Conservation (phyloP, 192 early-diverging fungal genomes). For the Mortierella alpina region DNA sequence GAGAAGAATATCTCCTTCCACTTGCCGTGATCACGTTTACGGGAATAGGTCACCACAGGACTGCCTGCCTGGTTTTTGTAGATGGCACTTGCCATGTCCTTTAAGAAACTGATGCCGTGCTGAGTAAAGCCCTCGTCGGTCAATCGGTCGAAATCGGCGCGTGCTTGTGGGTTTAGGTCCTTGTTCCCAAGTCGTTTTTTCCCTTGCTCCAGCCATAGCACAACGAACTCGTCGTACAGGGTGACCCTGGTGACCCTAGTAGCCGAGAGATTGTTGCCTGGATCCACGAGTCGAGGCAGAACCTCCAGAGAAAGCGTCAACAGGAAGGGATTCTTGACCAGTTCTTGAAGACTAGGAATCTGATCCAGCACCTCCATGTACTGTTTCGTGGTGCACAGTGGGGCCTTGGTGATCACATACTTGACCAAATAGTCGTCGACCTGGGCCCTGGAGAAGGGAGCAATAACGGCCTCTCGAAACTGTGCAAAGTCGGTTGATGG, state of each 20-base stretch:
- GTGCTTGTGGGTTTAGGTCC: not conserved
- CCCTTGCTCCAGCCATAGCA: not conserved
- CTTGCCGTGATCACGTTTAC: not conserved
- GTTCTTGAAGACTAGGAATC: no score
- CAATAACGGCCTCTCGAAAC: slow-evolving; percentile 35
- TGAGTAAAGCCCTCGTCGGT: not conserved
- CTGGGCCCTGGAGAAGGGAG: slow-evolving; percentile 20
- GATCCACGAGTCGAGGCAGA: no score
- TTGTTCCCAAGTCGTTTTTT: not conserved
- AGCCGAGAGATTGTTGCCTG: no score
- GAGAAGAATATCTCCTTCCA: slow-evolving; percentile 5
- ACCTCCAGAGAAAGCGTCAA: no score
- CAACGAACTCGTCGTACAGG: no score
- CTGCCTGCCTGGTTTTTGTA: not conserved
- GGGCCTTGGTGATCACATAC: slow-evolving; percentile 21
- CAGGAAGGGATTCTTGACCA: no score
- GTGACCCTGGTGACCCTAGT: no score
- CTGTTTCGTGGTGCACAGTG: not conserved
- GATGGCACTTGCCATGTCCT: not conserved
- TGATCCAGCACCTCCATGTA: no score
- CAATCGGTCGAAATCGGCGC: no score
- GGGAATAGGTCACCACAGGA: not conserved
- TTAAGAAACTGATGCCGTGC: not conserved
- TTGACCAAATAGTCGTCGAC: slow-evolving; percentile 11
- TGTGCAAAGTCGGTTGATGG: not conserved